Percentiles rank a stretch among this genome's conserved stretches.
Conservation (phyloP, 1,139 yeast species). For the Blastobotrys apis region DNA sequence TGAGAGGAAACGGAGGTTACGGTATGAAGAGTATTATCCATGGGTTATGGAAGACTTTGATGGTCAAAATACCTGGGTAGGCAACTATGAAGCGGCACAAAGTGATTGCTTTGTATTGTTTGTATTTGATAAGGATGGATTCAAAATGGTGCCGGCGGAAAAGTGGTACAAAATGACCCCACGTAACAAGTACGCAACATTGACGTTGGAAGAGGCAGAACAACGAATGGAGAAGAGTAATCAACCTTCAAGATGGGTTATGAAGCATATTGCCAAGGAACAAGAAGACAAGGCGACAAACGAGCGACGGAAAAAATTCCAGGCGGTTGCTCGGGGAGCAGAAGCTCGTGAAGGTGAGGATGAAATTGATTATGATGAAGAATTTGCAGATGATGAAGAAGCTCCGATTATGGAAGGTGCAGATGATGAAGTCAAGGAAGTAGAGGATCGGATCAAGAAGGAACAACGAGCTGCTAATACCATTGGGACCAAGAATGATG, state of each 20-base stretch:
- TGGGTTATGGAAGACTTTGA: slow-evolving; percentile 98
- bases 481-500: slow-evolving; percentile 43
- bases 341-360: slow-evolving; percentile 65
- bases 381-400: slow-evolving; percentile 97
- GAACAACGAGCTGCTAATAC: slow-evolving; percentile 87
- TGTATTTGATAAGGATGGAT: slow-evolving; percentile 82
- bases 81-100: slow-evolving; percentile 92
- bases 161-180: slow-evolving; percentile 92
- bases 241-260: slow-evolving; percentile 89
- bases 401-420: slow-evolving; percentile 98
- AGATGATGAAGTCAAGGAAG: slow-evolving; percentile 88
- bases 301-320: slow-evolving; percentile 35
- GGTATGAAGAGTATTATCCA: slow-evolving; percentile 95
- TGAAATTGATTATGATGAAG: slow-evolving; percentile 92
- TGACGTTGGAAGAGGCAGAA: slow-evolving; percentile 95
- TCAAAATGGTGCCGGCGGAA: slow-evolving; percentile 92
- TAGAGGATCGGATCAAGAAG: slow-evolving; percentile 80
- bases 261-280: slow-evolving; percentile 80
- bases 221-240: slow-evolving; percentile 80
- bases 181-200: slow-evolving; percentile 85
- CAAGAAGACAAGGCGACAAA: slow-evolving; percentile 30
- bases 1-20: slow-evolving; percentile 71
- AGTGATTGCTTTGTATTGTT: slow-evolving; percentile 81
- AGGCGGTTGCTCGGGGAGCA: slow-evolving; percentile 54
- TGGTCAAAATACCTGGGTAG: slow-evolving; percentile 91